Base-by-base conservation (phyloP, 164 flowering plant species). In the Piper longum region DNA sequence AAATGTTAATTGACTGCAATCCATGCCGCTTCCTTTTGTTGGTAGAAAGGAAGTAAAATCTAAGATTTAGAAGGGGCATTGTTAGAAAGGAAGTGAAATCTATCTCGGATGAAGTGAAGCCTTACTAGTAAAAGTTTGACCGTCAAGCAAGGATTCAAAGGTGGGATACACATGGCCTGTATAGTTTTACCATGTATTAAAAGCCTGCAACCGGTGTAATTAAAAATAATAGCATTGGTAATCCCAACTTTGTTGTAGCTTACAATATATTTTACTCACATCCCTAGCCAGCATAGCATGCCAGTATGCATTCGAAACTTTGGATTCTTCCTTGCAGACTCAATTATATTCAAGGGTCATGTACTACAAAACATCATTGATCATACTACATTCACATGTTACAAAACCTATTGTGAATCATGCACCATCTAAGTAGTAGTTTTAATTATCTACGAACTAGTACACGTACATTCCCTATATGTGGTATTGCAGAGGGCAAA, bases 141-240 rank as follows among this genome's bases (percentile, higher is more conserved):
- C 81, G 82, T 81, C 81, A 81, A 78, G 54, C 70, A 73, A 78
- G 78, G 83, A 79, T 79, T 76, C 83, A 81, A 77, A 75, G 64
- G 67, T 18, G 75, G 80, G 73, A 79, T 81, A 77, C 84, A 80
- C 81, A 74, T 77, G 82, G 79, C 66, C 59, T 51, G 19, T 42
- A 58, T 40, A 45, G 40, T 63, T 71, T 67, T 17, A 41, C 61
- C 60, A 61, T 68, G 57, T 57, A 69, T 55, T 69, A 57, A 77
- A 82, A 76, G 80, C 78, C 80, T 78, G 81, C 69, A 48, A 65
- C 43, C 75, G 66, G 75, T 65, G 67, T 66, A 70, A 48, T 48
- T 48, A 5, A 73, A 68, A 68, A 57, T 64, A 72, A 76, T 72
- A 66, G 48, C 64, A 73, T 71, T 66, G 77, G 73, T 74, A 72